Evolutionary conservation across 163 green algal genomes (phyloP), one percentile per base, ranked within the genome.

Genomic region (Chloromonas sp.): DNA sequence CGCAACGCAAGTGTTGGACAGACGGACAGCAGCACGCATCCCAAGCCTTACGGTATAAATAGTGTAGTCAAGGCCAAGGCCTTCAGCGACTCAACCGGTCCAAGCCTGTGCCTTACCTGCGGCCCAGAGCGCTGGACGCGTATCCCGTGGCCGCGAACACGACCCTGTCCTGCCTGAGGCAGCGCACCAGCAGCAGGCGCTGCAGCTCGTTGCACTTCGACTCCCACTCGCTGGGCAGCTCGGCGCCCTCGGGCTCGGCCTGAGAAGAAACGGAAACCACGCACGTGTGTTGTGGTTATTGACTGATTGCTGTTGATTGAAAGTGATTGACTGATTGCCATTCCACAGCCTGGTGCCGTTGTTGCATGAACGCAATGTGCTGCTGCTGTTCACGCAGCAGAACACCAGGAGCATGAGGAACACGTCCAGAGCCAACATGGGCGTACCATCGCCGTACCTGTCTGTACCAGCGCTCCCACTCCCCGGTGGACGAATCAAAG

Each of bases 141-240:
- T 95, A 97, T 1, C 79, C 88, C 2, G 94, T 94, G 15, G 91
- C 92, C 1, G 91, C 91, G 83, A 95, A 95, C 59, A 95, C 91
- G 83, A 96, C 90, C 14, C 94, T 88, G 89, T 97, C 94, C 78
- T 92, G 92, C 60, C 95, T 86, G 70, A 92, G 83, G 85, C 86
- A 87, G 79, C 90, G 90, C 83, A 96, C 87, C 15, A 96, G 89
- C 71, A 95, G 87, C 92, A 98, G 93, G n/a, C 93, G 91, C 90
- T 97, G 93, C 79, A 98, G 93, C 91, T 96, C 93, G 83, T 92
- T 95, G 90, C 92, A 95, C 87, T 95, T 95, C 70, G 90, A 87
- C 87, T 97, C 93, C 95, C 95, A 98, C 78, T 97, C 93, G n/a
- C 91, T 89, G 2, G 95, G 95, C 86, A 97, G 91, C 87, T 95